Evolutionary conservation across 2,329 filamentous ascomycete species (phyloP), one percentile per base, ranked within the genome.

Genomic region (Elsinoe perseae): DNA sequence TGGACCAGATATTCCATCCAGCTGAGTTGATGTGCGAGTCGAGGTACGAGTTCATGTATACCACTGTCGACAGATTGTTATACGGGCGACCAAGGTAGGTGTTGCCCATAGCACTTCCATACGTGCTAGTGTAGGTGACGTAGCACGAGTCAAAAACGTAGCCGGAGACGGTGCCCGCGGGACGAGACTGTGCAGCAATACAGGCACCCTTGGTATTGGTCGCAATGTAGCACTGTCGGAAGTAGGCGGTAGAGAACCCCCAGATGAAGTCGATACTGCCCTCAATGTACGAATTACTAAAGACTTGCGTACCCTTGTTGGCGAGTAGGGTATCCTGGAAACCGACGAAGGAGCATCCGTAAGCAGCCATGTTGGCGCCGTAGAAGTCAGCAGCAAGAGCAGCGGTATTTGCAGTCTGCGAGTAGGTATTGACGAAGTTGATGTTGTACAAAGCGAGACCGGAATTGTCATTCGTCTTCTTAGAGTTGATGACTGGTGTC

Each of bases 1-100:
- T 69, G 56, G 73, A 74, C 82, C 82, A 85, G 30, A 71, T 64
- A 1, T 62, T 67, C 81, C 83, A 85, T 0, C 82, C 82, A 0
- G 76, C 75, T 2, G 72, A 58, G 62, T 83, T 82, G 63, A 85
- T 76, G 23, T 84, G 78, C 18, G 69, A 68, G 14, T 72, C 73
- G 65, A 85, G 69, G 42, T 64, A 66, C 0, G 76, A 78, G 58
- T 74, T 71, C 65, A 79, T 77, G 66, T 79, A 75, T 20, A 75
- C 69, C 8, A 78, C 76, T 10, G 73, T 68, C 3, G 76, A 70
- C 59, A 74, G 78, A 58, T 73, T 68, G 46, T 71, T 67, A 73
- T 77, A 80, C 21, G 77, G 78, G 3, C 77, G 72, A 10, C 78
- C 78, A 23, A 80, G 73, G 55, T 73, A 79, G 50, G 71, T 73